Evolutionary conservation across 2,329 filamentous ascomycete genomes (phyloP).

Genomic region (Alternaria brassicicola): DNA sequence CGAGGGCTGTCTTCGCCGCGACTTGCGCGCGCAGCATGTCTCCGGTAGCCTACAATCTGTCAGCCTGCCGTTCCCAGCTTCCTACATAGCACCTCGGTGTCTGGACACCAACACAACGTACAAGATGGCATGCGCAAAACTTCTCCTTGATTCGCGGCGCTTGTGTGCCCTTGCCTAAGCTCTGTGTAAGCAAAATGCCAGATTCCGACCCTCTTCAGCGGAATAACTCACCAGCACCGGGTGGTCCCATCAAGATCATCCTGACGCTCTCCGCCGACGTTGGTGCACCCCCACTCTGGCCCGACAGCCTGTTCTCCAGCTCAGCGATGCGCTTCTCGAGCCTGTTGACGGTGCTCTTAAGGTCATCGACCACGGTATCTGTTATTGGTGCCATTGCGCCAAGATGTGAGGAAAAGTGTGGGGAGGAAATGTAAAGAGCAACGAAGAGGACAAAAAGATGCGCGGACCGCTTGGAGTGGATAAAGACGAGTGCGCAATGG

Average conservation of each 20-base stretch:
- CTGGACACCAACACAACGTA: slow-evolving; percentile 55
- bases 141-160: slow-evolving; percentile 98
- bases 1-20: slow-evolving; percentile 93
- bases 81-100: neutral
- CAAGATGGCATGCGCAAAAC: slow-evolving; percentile 95
- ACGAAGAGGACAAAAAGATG: slow-evolving; percentile 12
- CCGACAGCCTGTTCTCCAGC: slow-evolving; percentile 74
- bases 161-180: slow-evolving; percentile 94
- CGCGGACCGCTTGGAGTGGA: slow-evolving; percentile 24
- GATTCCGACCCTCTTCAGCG: neutral
- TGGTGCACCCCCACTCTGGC: slow-evolving; percentile 38
- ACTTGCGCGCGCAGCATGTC: slow-evolving; percentile 99
- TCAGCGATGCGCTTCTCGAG: slow-evolving; percentile 86
- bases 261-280: slow-evolving; percentile 70
- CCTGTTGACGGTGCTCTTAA: slow-evolving; percentile 81
- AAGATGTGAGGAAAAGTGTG: slow-evolving; percentile 16
- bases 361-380: slow-evolving; percentile 77
- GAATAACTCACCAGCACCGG: slow-evolving; percentile 81
- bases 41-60: slow-evolving; percentile 77
- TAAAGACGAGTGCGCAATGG: slow-evolving; percentile 31
- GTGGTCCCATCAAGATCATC: slow-evolving; percentile 97
- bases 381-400: slow-evolving; percentile 82
- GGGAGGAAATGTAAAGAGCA: slow-evolving; percentile 13
- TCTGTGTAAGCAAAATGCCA: slow-evolving; percentile 31
- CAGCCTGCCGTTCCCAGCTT: slow-evolving; percentile 14